A percentile compares a stretch with the other conserved stretches of the same genome.
Evolutionary conservation across 768 basidiomycete species (phyloP).

Genomic region (Mycena pura): DNA sequence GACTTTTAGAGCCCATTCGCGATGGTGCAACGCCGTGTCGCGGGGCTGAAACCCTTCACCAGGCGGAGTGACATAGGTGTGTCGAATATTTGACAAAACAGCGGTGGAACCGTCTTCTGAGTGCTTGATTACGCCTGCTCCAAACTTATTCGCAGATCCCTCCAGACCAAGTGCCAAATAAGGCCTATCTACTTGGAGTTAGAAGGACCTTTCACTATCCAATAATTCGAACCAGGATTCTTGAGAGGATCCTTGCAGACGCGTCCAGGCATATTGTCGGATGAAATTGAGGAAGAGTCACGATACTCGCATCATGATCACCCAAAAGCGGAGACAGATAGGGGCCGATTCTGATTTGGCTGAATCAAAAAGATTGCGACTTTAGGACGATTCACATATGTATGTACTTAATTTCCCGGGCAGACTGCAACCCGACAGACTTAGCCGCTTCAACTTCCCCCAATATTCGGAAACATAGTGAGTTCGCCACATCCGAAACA

Average conservation of each 20-base stretch:
- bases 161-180: conserved; percentile 95
- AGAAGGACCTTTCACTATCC: not conserved
- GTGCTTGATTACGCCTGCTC: conserved; percentile 91
- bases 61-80: conserved; percentile 98
- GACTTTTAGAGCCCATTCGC: conserved; percentile 88
- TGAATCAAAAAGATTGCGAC: too few relatives aligned
- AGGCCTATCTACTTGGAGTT: conserved; percentile 55
- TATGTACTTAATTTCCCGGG: too few relatives aligned
- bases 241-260: conserved; percentile 26
- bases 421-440: too few relatives aligned
- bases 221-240: conserved; percentile 26
- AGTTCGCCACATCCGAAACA: too few relatives aligned
- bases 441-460: too few relatives aligned
- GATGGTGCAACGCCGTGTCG: conserved; percentile 95
- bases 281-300: too few relatives aligned
- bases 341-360: too few relatives aligned
- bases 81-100: conserved; percentile 91
- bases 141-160: conserved; percentile 97
- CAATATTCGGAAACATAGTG: too few relatives aligned
- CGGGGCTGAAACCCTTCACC: conserved; percentile 97
- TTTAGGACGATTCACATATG: too few relatives aligned
- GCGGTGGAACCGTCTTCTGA: conserved; percentile 70
- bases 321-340: too few relatives aligned
- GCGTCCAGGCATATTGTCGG: conserved; percentile 29
- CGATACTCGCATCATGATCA: too few relatives aligned